These are phyloP conservation scores for Cymbopogon citratus DNA, from an alignment of 176 grass and related monocot species.

Conservation along the genomic window DNA sequence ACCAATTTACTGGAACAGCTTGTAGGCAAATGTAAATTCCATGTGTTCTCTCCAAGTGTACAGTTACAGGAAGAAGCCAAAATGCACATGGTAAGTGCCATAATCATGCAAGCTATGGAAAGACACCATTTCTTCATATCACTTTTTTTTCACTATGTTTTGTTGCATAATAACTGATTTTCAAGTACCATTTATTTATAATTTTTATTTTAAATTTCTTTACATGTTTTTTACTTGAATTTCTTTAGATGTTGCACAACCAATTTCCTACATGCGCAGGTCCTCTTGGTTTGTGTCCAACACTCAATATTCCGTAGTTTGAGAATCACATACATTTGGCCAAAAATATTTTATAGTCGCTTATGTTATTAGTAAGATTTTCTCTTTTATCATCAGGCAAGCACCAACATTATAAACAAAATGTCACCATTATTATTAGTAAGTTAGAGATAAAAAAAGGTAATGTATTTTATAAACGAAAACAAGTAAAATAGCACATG, in stretches of 20 bases:
- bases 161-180: background rate
- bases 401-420: background rate
- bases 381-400: background rate
- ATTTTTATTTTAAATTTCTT: background rate
- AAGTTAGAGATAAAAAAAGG: no score
- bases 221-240: background rate
- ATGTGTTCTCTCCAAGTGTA: background rate
- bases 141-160: background rate
- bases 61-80: background rate
- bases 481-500: conserved; percentile 8
- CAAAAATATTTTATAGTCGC: background rate
- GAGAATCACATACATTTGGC: background rate
- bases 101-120: background rate
- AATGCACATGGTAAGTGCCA: background rate
- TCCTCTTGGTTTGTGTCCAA: background rate
- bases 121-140: background rate
- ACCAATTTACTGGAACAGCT: background rate
- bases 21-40: background rate
- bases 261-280: background rate
- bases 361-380: background rate
- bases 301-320: background rate
- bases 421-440: no score
- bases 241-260: background rate
- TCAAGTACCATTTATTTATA: background rate
- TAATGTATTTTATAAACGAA: background rate